These are phyloP conservation scores for Strobilomyces dryophilus DNA, from an alignment of 768 basidiomycete genomes.

Conservation along the genomic window DNA sequence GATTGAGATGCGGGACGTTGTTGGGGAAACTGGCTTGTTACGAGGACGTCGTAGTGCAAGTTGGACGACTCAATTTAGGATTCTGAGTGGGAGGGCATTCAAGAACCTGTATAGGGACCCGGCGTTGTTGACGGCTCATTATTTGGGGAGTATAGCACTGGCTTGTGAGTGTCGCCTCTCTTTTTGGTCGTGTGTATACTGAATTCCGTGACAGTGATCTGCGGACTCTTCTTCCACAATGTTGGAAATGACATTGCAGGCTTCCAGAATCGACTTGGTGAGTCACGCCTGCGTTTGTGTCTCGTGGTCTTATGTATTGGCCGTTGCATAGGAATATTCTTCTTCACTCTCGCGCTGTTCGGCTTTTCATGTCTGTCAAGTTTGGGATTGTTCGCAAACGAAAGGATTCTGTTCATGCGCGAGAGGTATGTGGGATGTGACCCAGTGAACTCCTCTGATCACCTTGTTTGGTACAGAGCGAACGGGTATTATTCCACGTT, in stretches of 20 bases:
- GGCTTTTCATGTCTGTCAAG: constrained; percentile 97
- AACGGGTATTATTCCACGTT: constrained; percentile 98
- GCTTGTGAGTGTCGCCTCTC: constrained; percentile 56
- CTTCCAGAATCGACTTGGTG: constrained; percentile 92
- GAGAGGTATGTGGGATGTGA: constrained; percentile 60
- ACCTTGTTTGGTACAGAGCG: constrained; percentile 47
- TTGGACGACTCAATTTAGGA: constrained; percentile 88
- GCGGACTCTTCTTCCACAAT: constrained; percentile 90
- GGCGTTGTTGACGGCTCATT: constrained; percentile 86
- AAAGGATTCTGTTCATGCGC: constrained; percentile 96
- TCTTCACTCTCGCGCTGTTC: constrained; percentile 95
- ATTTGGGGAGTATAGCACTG: constrained; percentile 75
- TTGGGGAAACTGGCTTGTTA: constrained; percentile 61
- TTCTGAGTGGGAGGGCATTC: constrained; percentile 93
- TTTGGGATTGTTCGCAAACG: constrained; percentile 89
- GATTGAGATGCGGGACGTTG: constrained; percentile 59
- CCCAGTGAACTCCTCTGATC: neutral
- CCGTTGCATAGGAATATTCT: constrained; percentile 69
- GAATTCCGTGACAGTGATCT: constrained; percentile 54
- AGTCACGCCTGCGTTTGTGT: constrained; percentile 7
- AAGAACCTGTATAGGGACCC: constrained; percentile 98
- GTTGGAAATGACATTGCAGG: constrained; percentile 93
- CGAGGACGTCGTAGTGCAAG: constrained; percentile 76
- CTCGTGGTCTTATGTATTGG: neutral
- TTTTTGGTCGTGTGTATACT: neutral